Conservation (phyloP, 164 flowering plant species). For the Sedum album region DNA sequence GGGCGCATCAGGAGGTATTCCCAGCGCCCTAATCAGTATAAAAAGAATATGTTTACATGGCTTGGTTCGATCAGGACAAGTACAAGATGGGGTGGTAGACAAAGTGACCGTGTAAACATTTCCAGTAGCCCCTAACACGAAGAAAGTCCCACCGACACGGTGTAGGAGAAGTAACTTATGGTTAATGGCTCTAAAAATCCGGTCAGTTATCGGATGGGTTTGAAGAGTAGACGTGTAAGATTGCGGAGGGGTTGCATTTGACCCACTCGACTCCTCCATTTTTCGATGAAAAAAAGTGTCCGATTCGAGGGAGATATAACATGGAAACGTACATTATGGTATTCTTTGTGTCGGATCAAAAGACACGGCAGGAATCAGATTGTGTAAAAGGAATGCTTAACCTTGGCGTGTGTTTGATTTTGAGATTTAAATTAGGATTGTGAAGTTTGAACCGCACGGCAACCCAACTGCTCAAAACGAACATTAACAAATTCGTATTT, state of each 20-base stretch:
- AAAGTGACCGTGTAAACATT: conserved; percentile 73
- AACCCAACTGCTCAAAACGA: background rate
- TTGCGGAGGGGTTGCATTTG: conserved; percentile 33
- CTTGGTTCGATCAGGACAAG: conserved; percentile 70
- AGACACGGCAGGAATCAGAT: conserved; percentile 29
- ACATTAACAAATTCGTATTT: background rate
- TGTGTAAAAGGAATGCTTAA: conserved; percentile 1
- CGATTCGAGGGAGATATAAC: background rate
- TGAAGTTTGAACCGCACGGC: background rate
- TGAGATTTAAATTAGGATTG: background rate
- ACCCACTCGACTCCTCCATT: conserved; percentile 33
- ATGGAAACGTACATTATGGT: conserved; percentile 10
- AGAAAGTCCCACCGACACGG: conserved; percentile 50
- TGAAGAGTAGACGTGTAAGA: conserved; percentile 19
- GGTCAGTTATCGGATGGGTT: conserved; percentile 42
- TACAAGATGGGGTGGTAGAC: conserved; percentile 49
- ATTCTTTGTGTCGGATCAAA: conserved; percentile 32
- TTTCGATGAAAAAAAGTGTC: background rate
- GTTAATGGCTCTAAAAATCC: conserved; percentile 58
- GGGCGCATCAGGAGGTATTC: conserved; percentile 43
- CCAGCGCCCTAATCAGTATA: conserved; percentile 55
- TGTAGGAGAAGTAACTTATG: conserved; percentile 76
- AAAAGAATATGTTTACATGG: conserved; percentile 94
- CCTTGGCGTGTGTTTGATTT: conserved; percentile 6
- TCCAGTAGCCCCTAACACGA: conserved; percentile 69